Evolutionary conservation across 2,329 filamentous ascomycete genomes (phyloP), one percentile per base, ranked within the genome.

Genomic region (Arachnopeziza araneosa): DNA sequence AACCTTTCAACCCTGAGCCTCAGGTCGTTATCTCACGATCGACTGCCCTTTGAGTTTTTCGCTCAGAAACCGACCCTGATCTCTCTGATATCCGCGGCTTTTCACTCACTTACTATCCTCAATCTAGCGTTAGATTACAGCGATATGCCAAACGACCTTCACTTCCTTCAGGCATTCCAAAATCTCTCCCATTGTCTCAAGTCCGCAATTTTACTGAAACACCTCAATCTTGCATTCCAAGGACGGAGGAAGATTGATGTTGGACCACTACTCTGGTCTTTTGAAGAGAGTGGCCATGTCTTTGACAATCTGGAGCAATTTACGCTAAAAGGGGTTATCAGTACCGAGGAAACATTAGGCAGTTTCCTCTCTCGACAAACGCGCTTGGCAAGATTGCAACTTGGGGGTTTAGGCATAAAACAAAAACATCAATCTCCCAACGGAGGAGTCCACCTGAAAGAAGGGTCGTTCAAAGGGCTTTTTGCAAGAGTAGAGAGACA

Each of bases 351-450:
- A 5, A 76, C 78, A 57, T 73, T 81, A 21, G 73, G 73, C 22
- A 64, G 70, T 6, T 80, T 81, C 61, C 60, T 81, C 23, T 65
- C 74, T 21, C 66, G 74, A 3, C 78, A 80, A 61, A 72, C 72
- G 12, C 76, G 75, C 0, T 70, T 81, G 26, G 66, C 70, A 52
- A 72, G 75, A 1, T 67, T 81, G 8, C 76, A 77, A 2, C 72
- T 82, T 10, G 79, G 79, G 21, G 78, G 78, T 3, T 71, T 74
- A 21, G 78, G 78, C 5, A 66, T 77, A 14, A 75, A 74, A 50
- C 73, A 73, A 36, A 72, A 73, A 5, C 71, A 73, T 60, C 75
- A 77, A 64, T 66, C 72, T 2, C 73, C 74, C 22, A 73, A 74
- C 23, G 78, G 78, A 21, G 79, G 79, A 14, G 69, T 81, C 32